Evolutionary conservation across 2,329 filamentous ascomycete species (phyloP).

Genomic region (Botrytis aclada): DNA sequence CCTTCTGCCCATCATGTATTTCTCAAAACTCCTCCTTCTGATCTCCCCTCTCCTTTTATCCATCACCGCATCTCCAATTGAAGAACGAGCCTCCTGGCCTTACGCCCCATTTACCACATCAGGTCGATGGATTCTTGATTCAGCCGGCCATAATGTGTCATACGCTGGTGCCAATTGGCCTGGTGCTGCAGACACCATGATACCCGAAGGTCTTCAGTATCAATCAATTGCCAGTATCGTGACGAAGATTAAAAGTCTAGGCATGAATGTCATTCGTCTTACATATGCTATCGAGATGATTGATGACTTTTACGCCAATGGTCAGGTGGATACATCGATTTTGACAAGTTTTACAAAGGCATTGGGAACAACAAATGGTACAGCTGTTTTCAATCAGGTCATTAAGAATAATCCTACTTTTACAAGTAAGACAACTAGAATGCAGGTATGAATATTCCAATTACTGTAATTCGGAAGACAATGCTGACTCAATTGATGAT

Average conservation of each 20-base stretch:
- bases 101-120: constrained; percentile 12
- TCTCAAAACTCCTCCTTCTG: not conserved
- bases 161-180: constrained; percentile 62
- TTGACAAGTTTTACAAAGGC: constrained; percentile 45
- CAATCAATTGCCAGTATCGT: constrained; percentile 55
- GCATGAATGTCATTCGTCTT: constrained; percentile 61
- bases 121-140: constrained; percentile 27
- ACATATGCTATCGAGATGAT: constrained; percentile 64
- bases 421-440: constrained; percentile 50
- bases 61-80: not conserved
- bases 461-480: not conserved
- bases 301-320: constrained; percentile 52
- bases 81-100: constrained; percentile 10
- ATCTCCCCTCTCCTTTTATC: constrained; percentile 3
- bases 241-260: constrained; percentile 52
- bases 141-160: constrained; percentile 42
- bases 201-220: constrained; percentile 63
- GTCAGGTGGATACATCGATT: constrained; percentile 46
- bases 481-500: not conserved
- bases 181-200: constrained; percentile 59
- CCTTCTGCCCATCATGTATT: constrained; percentile 9
- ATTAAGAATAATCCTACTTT: constrained; percentile 57
- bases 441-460: constrained; percentile 39
- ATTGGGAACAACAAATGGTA: constrained; percentile 53
- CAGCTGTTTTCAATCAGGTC: constrained; percentile 49